Evolutionary conservation across 2,329 filamentous ascomycete species (phyloP), one percentile per base, ranked within the genome.

Genomic region (Ambrosiella xylebori): DNA sequence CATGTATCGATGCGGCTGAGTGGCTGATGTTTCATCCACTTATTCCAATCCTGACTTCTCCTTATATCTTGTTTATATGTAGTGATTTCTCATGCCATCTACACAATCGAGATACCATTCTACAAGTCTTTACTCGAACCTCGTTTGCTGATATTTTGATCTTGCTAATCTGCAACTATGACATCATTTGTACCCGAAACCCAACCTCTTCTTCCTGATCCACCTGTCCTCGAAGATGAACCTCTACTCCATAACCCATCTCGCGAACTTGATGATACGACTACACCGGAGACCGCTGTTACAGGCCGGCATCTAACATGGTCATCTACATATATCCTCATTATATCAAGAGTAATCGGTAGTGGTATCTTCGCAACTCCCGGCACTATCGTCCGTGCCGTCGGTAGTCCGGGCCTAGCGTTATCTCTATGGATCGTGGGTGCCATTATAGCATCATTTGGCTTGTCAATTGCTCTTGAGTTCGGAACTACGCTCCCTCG

Each of bases 311-410:
- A 73, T 13, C 74, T 86, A 54, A 76, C 71, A 59, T 84, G 81
- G 80, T 71, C 73, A 35, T 81, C 77, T 63, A 79, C 80, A 1
- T 85, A 82, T 65, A 81, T 86, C 57, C 72, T 86, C 17, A 79
- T 84, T 7, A 81, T 86, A 35, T 84, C 80, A 1, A 75, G 82
- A 11, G 81, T 86, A 5, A 81, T 86, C 37, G 83, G 83, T 11
- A 82, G 76, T 64, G 84, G 83, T 35, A 85, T 88, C 62, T 88
- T 87, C 64, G 82, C 84, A 0, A 86, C 82, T 0, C 84, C 82
- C 0, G 83, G 80, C 0, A 75, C 81, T 3, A 85, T 88, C 54
- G 73, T 85, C 2, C 76, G 79, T 41, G 76, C 79, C 0, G 79
- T 81, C 1, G 85, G 85, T 1, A 87, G 82, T 58, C 73, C 83